phyloP scores from a whole-genome alignment of 176 grass and related monocot species.

The Oryza coarctata region DNA sequence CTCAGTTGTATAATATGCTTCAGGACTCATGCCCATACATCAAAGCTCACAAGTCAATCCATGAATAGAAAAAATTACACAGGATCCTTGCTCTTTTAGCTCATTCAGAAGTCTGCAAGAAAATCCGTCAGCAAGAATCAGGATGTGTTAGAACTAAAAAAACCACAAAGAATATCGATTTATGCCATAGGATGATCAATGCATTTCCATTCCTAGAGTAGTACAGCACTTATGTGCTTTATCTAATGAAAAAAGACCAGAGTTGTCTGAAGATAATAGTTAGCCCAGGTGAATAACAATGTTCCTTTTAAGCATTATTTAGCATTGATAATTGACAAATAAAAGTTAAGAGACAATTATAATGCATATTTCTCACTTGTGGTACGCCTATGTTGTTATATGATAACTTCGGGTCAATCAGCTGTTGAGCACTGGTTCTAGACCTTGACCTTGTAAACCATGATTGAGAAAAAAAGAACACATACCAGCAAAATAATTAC shows the following conservation, averaged over 20 bases:
- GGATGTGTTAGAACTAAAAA: too few species aligned
- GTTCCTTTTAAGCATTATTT: not conserved
- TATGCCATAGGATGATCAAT: too few species aligned
- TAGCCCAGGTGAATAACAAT: not conserved
- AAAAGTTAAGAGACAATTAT: not conserved
- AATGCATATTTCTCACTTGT: not conserved
- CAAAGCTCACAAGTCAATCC: too few species aligned
- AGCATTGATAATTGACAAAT: not conserved
- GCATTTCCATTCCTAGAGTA: too few species aligned
- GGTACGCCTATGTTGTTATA: not conserved
- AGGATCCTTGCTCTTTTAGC: not conserved
- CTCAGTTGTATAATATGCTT: too few species aligned
- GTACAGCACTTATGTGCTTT: too few species aligned
- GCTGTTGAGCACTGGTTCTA: not conserved
- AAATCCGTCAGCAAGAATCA: not conserved
- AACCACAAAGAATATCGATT: not conserved
- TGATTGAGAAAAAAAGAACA: not conserved
- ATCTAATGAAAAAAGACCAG: not conserved
- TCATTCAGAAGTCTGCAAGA: not conserved
- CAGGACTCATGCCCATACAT: too few species aligned
- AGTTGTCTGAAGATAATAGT: not conserved
- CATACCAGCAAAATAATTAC: not conserved
- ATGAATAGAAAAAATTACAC: not conserved
- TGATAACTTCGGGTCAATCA: not conserved
- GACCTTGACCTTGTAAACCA: not conserved